phyloP scores from a whole-genome alignment of 495 filamentous ascomycete genomes.

The Penicillium angulare region DNA sequence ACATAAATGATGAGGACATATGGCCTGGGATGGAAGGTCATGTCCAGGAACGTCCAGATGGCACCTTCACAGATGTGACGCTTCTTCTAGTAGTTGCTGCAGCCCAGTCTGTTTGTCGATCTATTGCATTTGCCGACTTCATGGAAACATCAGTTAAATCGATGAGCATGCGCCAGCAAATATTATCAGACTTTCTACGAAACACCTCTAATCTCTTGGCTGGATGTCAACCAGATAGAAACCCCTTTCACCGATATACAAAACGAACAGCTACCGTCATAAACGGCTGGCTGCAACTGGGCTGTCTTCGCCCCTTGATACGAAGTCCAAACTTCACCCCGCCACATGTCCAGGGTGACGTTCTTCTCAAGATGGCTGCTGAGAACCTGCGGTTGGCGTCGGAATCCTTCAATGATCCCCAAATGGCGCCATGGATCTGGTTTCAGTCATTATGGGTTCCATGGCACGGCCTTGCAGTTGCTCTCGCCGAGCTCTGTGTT shows the following conservation, averaged over 20 bases:
- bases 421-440: constrained; percentile 36
- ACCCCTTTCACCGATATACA: constrained; percentile 30
- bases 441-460: constrained; percentile 40
- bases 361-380: constrained; percentile 29
- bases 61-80: constrained; percentile 35
- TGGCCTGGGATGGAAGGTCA: constrained; percentile 23
- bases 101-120: constrained; percentile 23
- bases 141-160: constrained; percentile 20
- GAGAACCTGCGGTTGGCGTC: constrained; percentile 27
- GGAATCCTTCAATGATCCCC: constrained; percentile 22
- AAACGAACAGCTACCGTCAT: constrained; percentile 18
- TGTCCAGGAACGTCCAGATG: constrained; percentile 16
- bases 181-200: constrained; percentile 29
- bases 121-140: constrained; percentile 30
- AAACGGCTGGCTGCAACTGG: constrained; percentile 32
- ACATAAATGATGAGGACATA: constrained; percentile 36
- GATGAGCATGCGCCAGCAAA: constrained; percentile 26
- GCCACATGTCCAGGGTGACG: constrained; percentile 22
- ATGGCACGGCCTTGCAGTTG: constrained; percentile 47
- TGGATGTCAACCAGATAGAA: constrained; percentile 20
- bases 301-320: constrained; percentile 30
- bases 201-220: constrained; percentile 20
- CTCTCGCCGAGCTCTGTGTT: constrained; percentile 69
- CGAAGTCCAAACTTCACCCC: constrained; percentile 25
- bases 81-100: constrained; percentile 25